phyloP scores from a whole-genome alignment of 108 stramenopile species.

The Conticribra weissflogii region DNA sequence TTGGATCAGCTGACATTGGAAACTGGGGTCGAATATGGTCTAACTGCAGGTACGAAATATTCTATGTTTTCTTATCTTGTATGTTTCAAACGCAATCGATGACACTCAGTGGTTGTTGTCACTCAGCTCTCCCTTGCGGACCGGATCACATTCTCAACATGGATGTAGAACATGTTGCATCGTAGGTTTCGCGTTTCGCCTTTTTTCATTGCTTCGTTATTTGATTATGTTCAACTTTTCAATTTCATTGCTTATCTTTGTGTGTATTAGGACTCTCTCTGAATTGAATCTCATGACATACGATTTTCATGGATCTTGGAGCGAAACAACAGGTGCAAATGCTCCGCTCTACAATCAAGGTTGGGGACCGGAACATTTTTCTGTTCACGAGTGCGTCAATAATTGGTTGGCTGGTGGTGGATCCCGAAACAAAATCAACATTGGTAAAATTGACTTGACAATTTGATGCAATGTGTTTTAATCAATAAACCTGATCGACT shows the following conservation, averaged over 20 bases:
- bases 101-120: background rate
- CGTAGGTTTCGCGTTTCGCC: background rate
- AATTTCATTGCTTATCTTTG: too few relatives aligned
- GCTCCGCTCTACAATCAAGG: constrained; percentile 45
- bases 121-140: background rate
- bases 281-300: constrained; percentile 49
- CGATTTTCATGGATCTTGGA: constrained; percentile 43
- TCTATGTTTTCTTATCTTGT: background rate
- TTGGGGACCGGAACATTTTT: constrained; percentile 30
- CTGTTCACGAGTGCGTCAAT: constrained; percentile 32
- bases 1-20: constrained; percentile 32
- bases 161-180: constrained; percentile 36
- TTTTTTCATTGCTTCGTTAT: too few relatives aligned
- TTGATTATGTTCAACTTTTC: too few relatives aligned
- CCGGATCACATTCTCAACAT: constrained; percentile 41
- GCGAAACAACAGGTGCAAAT: constrained; percentile 27
- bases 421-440: constrained; percentile 30
- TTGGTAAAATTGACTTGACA: constrained; percentile 9
- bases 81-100: background rate
- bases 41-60: constrained; percentile 47
- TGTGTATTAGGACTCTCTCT: constrained; percentile 8
- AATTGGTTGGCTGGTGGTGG: constrained; percentile 47
- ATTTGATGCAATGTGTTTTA: background rate
- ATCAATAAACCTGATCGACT: too few relatives aligned
- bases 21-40: constrained; percentile 36